Percentiles rank a stretch among this genome's conserved stretches.
These are phyloP conservation scores for Fragaria vesca DNA, from an alignment of 306 rosid species.

Conservation along the genomic window DNA sequence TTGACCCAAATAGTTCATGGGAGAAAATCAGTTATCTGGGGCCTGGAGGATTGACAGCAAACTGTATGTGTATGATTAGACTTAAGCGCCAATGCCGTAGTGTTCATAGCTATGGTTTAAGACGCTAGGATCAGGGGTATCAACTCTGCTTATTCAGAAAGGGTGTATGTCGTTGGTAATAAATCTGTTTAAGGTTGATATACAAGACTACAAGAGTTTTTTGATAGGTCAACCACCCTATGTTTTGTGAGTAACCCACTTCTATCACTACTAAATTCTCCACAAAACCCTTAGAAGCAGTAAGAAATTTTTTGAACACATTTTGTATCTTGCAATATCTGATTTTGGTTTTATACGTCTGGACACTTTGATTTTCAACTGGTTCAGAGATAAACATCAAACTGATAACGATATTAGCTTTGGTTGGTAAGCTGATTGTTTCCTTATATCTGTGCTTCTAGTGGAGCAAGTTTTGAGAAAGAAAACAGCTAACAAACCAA, in stretches of 20 bases:
- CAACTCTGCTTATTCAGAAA: neutral
- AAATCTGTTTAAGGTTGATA: neutral
- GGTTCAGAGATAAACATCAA: neutral
- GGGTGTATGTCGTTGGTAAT: neutral
- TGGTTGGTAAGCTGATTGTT: neutral
- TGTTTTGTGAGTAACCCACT: neutral
- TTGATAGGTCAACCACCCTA: neutral
- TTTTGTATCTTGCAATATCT: neutral
- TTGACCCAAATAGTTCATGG: neutral
- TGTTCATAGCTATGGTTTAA: constrained; percentile 5
- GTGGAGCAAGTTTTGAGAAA: constrained; percentile 2
- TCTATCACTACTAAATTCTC: neutral
- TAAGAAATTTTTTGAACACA: neutral
- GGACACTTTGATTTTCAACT: neutral
- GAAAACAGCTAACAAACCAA: neutral
- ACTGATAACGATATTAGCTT: neutral
- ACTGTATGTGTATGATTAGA: constrained; percentile 8
- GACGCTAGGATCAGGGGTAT: neutral
- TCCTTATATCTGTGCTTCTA: neutral
- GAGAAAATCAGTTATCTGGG: no score
- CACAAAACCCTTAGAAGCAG: neutral
- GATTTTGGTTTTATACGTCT: neutral
- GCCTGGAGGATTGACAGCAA: no score
- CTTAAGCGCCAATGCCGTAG: neutral
- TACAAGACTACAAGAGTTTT: neutral